Evolutionary conservation across 2,329 filamentous ascomycete species (phyloP).

Genomic region (Verticillium nonalfalfae): DNA sequence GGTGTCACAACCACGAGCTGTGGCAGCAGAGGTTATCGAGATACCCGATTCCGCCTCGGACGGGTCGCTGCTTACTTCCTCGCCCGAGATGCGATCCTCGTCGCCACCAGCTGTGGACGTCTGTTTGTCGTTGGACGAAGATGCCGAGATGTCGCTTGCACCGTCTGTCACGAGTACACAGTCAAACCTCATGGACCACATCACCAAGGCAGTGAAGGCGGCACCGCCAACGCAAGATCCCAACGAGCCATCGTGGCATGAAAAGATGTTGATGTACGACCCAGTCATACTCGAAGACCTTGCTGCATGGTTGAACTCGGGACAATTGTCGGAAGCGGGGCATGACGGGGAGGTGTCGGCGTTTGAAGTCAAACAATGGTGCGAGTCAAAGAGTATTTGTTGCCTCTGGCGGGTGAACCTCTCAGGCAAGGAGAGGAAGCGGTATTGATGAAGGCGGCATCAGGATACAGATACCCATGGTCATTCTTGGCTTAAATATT

Average conservation of each 20-base stretch:
- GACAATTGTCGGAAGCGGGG: conserved; percentile 54
- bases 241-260: conserved; percentile 65
- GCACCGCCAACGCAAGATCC: conserved; percentile 44
- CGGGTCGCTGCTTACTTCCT: conserved; percentile 8
- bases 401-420: conserved; percentile 64
- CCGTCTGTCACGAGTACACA: conserved; percentile 28
- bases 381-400: conserved; percentile 78
- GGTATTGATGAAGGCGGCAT: conserved; percentile 17
- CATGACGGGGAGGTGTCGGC: conserved; percentile 60
- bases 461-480: not conserved
- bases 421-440: conserved; percentile 46
- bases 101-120: conserved; percentile 35
- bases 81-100: conserved; percentile 32
- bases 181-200: conserved; percentile 39
- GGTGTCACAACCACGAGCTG: conserved; percentile 9
- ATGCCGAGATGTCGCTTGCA: conserved; percentile 35
- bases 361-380: conserved; percentile 78
- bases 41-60: conserved; percentile 47
- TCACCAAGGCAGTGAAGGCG: conserved; percentile 47
- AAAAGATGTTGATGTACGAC: conserved; percentile 92
- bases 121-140: conserved; percentile 35
- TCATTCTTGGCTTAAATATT: not conserved
- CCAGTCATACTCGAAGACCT: conserved; percentile 85
- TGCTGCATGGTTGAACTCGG: conserved; percentile 72
- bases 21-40: conserved; percentile 25